Percentiles rank a stretch among this genome's conserved stretches.
Conservation (phyloP, 2,329 filamentous ascomycete genomes). For the Celoporthe dispersa region DNA sequence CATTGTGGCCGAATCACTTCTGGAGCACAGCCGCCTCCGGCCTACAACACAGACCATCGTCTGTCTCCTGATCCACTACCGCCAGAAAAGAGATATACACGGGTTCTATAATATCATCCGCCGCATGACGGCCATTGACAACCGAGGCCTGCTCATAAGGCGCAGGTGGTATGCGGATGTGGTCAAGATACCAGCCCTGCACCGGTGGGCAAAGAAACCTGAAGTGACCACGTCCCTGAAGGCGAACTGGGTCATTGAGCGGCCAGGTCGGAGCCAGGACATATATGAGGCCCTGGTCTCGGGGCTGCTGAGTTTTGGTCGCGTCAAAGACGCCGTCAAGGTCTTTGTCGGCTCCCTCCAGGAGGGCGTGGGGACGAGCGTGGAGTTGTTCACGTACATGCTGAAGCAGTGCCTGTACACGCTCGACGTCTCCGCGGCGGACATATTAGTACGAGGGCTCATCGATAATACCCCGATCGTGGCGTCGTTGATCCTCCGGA, state of each 20-base stretch:
- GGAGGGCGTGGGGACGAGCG: slow-evolving; percentile 40
- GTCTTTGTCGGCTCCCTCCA: slow-evolving; percentile 47
- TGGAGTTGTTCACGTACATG: slow-evolving; percentile 41
- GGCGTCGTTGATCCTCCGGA: slow-evolving; percentile 27
- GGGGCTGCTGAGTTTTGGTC: slow-evolving; percentile 53
- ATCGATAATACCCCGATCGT: slow-evolving; percentile 35
- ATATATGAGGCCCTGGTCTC: slow-evolving; percentile 52
- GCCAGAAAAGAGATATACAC: slow-evolving; percentile 44
- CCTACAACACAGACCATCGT: slow-evolving; percentile 55
- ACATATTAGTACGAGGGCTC: slow-evolving; percentile 41
- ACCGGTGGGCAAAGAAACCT: slow-evolving; percentile 37
- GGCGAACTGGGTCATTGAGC: slow-evolving; percentile 46
- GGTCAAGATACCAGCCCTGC: slow-evolving; percentile 34
- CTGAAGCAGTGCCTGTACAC: slow-evolving; percentile 48
- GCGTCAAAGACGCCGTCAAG: slow-evolving; percentile 48
- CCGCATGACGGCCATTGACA: slow-evolving; percentile 51
- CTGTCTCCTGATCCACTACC: slow-evolving; percentile 57
- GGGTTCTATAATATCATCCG: slow-evolving; percentile 51
- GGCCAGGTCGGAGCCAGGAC: slow-evolving; percentile 43
- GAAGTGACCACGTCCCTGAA: slow-evolving; percentile 32
- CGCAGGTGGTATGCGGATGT: slow-evolving; percentile 42
- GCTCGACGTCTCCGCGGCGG: slow-evolving; percentile 43
- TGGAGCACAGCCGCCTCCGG: slow-evolving; percentile 47
- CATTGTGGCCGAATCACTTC: slow-evolving; percentile 56
- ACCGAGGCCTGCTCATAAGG: slow-evolving; percentile 45